Conservation (phyloP, 1,139 yeast genomes). For the Suhomyces panamericanus region DNA sequence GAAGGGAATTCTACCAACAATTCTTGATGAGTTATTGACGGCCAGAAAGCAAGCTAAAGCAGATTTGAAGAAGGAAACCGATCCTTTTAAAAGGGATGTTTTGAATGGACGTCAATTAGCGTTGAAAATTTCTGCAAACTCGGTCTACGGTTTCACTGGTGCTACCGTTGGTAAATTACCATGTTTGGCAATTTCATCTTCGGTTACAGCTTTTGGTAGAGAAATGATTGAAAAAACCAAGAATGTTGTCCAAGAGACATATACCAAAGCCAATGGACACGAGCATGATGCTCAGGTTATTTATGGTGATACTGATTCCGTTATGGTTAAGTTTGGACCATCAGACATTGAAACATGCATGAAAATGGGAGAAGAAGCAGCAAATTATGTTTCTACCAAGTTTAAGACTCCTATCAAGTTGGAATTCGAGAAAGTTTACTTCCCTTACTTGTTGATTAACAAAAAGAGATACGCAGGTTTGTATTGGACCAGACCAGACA, state of each 20-base stretch:
- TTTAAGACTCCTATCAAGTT: constrained; percentile 87
- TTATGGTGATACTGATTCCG: constrained; percentile 99
- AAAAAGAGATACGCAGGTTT: constrained; percentile 97
- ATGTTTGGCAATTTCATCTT: constrained; percentile 92
- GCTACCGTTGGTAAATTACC: constrained; percentile 98
- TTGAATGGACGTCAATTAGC: constrained; percentile 97
- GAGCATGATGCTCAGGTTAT: constrained; percentile 84
- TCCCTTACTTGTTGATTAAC: constrained; percentile 89
- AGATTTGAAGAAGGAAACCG: constrained; percentile 88
- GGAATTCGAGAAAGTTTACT: constrained; percentile 96
- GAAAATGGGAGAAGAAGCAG: constrained; percentile 94
- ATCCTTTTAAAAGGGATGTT: constrained; percentile 91
- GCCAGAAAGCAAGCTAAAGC: constrained; percentile 94
- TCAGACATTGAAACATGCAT: constrained; percentile 81
- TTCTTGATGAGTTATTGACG: constrained; percentile 79
- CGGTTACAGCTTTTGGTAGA: constrained; percentile 95
- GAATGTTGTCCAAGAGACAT: constrained; percentile 76
- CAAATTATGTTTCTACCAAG: constrained; percentile 74
- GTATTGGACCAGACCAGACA: constrained; percentile 90
- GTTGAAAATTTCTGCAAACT: constrained; percentile 92
- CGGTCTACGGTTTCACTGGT: constrained; percentile 98
- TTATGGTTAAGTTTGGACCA: constrained; percentile 96
- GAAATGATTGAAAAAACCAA: constrained; percentile 94
- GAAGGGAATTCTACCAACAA: constrained; percentile 88
- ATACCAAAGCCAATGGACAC: constrained; percentile 77